Evolutionary conservation across 116 monocot species (phyloP).

Genomic region (Thalassia testudinum): DNA sequence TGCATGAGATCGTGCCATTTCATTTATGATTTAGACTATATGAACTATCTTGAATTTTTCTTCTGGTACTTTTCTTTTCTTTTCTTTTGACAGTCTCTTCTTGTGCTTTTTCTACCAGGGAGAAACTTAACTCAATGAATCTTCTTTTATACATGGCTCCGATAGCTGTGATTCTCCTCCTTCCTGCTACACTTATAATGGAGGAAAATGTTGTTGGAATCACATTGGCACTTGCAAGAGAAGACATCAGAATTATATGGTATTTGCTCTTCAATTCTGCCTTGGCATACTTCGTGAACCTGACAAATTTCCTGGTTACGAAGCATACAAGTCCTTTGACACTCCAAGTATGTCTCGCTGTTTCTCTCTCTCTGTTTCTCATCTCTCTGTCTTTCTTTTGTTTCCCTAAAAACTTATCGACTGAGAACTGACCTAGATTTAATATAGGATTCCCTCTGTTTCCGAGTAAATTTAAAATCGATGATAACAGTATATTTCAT

Average conservation of each 20-base stretch:
- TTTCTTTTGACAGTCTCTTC: not conserved
- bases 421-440: too few species aligned
- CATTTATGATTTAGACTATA: too few species aligned
- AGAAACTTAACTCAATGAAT: conserved; percentile 88
- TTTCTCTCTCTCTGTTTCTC: too few species aligned
- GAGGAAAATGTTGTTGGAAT: conserved; percentile 70
- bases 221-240: conserved; percentile 54
- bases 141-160: conserved; percentile 88
- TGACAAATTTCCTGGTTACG: conserved; percentile 90
- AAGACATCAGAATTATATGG: conserved; percentile 74
- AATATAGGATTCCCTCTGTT: too few species aligned
- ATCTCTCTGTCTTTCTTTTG: too few species aligned
- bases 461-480: too few species aligned
- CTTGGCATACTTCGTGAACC: conserved; percentile 73
- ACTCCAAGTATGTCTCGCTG: conserved; percentile 81
- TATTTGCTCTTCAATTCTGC: conserved; percentile 74
- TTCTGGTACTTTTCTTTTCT: too few species aligned
- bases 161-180: conserved; percentile 51
- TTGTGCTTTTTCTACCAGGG: too few species aligned
- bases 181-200: conserved; percentile 68
- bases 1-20: too few species aligned
- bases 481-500: too few species aligned
- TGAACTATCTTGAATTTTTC: too few species aligned
- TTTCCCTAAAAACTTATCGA: too few species aligned
- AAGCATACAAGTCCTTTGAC: conserved; percentile 87